phyloP scores from a whole-genome alignment of 2,329 filamentous ascomycete genomes.

The Ascomycota sp. region DNA sequence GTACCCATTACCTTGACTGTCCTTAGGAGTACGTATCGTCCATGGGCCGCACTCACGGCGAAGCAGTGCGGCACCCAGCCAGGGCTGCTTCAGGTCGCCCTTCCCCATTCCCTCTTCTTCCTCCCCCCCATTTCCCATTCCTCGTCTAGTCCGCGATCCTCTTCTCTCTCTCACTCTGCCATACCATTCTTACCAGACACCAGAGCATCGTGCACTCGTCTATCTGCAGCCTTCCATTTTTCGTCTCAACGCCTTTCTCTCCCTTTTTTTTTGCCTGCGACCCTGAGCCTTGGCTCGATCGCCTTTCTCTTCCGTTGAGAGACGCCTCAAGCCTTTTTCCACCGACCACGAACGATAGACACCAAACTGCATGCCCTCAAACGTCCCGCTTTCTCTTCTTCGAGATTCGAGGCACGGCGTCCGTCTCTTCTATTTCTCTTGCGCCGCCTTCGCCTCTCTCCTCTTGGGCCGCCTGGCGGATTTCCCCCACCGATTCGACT shows the following conservation, averaged over 20 bases:
- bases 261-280: slow-evolving; percentile 3
- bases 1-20: too few relatives aligned
- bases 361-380: slow-evolving; percentile 5
- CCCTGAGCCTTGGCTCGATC: background rate
- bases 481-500: background rate
- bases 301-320: slow-evolving; percentile 4
- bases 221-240: slow-evolving; percentile 1
- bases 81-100: slow-evolving; percentile 8
- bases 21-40: too few relatives aligned
- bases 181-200: slow-evolving; percentile 3
- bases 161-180: slow-evolving; percentile 4
- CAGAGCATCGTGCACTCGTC: slow-evolving; percentile 3
- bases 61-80: too few relatives aligned
- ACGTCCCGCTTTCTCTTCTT: slow-evolving; percentile 3
- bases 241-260: slow-evolving; percentile 1
- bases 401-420: background rate
- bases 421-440: slow-evolving; percentile 1
- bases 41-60: too few relatives aligned
- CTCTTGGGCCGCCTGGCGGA: slow-evolving; percentile 1
- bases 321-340: slow-evolving; percentile 9
- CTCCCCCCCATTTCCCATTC: slow-evolving; percentile 13
- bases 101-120: slow-evolving; percentile 12
- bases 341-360: slow-evolving; percentile 6
- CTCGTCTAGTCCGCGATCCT: slow-evolving; percentile 13
- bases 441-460: slow-evolving; percentile 1